A percentile compares a stretch with the other conserved stretches of the same genome.
Evolutionary conservation across 257 asterid genomes (phyloP).

Genomic region (Fraxinus quadrangulata): DNA sequence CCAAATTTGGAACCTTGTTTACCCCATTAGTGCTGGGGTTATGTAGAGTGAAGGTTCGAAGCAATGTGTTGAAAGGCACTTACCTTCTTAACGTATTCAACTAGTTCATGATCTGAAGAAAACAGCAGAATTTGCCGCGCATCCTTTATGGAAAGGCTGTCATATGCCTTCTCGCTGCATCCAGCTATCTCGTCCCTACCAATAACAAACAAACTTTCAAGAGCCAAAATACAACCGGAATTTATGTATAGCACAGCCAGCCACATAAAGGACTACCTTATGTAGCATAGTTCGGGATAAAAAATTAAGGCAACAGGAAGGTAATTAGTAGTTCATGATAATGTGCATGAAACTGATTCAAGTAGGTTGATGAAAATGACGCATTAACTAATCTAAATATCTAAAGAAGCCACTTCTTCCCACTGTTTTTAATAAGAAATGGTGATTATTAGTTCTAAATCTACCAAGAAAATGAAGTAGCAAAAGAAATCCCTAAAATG

Average conservation of each 20-base stretch:
- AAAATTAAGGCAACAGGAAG: background rate
- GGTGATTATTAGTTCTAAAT: background rate
- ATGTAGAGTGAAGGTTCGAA: background rate
- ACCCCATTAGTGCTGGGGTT: background rate
- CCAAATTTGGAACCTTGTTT: background rate
- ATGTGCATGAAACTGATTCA: background rate
- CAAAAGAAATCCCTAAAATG: background rate
- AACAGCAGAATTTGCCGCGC: slow-evolving; percentile 68
- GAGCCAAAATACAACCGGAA: background rate
- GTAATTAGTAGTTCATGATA: background rate
- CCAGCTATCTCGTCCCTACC: slow-evolving; percentile 95
- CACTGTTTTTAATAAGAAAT: background rate
- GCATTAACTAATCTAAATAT: background rate
- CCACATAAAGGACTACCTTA: background rate
- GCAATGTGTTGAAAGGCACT: slow-evolving; percentile 1
- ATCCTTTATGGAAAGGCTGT: slow-evolving; percentile 69
- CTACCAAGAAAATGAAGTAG: background rate
- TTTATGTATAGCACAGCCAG: background rate
- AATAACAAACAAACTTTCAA: slow-evolving; percentile 26
- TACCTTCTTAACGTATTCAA: slow-evolving; percentile 62
- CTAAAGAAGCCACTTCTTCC: background rate
- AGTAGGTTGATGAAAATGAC: background rate
- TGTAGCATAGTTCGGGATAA: background rate
- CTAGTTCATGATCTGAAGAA: slow-evolving; percentile 73
- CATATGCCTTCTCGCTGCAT: slow-evolving; percentile 92